phyloP scores from a whole-genome alignment of 495 filamentous ascomycete species.

The Aspergillus wentii region DNA sequence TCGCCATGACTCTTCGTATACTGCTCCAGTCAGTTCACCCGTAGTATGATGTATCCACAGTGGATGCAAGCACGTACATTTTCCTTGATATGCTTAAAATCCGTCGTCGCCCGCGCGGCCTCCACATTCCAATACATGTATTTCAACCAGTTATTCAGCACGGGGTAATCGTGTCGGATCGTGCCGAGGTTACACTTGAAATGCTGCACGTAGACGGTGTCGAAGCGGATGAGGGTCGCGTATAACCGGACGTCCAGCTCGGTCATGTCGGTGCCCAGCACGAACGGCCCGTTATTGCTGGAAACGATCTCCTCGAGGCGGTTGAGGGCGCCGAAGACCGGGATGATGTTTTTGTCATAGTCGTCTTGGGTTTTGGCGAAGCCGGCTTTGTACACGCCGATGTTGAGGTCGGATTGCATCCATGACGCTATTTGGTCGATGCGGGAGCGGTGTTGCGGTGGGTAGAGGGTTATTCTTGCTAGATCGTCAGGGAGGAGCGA shows the following conservation, averaged over 20 bases:
- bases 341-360: slow-evolving; percentile 39
- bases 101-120: slow-evolving; percentile 47
- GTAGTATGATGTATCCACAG: not conserved
- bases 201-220: slow-evolving; percentile 49
- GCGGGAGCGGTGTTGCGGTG: slow-evolving; percentile 25
- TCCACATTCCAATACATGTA: slow-evolving; percentile 45
- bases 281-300: slow-evolving; percentile 38
- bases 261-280: slow-evolving; percentile 42
- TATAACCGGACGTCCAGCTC: slow-evolving; percentile 49
- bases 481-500: slow-evolving; percentile 23
- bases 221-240: slow-evolving; percentile 46
- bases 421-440: slow-evolving; percentile 42
- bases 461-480: slow-evolving; percentile 40
- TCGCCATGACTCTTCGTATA: slow-evolving; percentile 52
- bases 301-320: slow-evolving; percentile 42
- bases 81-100: slow-evolving; percentile 58
- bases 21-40: slow-evolving; percentile 13
- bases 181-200: slow-evolving; percentile 54
- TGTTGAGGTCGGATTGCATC: slow-evolving; percentile 44
- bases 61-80: slow-evolving; percentile 31
- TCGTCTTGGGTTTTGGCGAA: slow-evolving; percentile 43
- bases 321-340: slow-evolving; percentile 49
- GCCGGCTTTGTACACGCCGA: slow-evolving; percentile 52
- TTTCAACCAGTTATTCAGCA: slow-evolving; percentile 48
- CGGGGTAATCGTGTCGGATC: slow-evolving; percentile 49